Percentiles rank a stretch among this genome's conserved stretches.
phyloP scores from a whole-genome alignment of 1,284 basidiomycete species.

The Xerocomus amazonicus region DNA sequence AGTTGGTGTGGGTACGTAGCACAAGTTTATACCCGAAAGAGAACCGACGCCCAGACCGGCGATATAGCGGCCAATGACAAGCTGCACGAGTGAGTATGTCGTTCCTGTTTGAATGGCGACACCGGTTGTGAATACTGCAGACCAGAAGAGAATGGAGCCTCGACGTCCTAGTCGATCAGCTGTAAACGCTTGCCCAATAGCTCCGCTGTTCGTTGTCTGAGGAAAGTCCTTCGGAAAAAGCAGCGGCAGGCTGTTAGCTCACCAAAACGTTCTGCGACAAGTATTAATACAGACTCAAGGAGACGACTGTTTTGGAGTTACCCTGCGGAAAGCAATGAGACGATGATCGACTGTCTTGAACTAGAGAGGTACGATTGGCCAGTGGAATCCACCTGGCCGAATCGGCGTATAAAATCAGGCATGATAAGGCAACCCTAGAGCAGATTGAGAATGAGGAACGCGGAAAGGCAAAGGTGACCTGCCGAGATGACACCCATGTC shows the following conservation, averaged over 20 bases:
- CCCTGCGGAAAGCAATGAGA: conserved; percentile 76
- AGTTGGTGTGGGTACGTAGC: not conserved
- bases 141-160: conserved; percentile 74
- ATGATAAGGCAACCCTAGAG: conserved; percentile 76
- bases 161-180: conserved; percentile 70
- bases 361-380: conserved; percentile 55
- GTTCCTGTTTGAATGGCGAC: conserved; percentile 71
- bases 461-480: conserved; percentile 5
- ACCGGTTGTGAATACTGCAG: conserved; percentile 69
- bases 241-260: conserved; percentile 13
- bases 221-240: not conserved
- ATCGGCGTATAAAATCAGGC: conserved; percentile 70
- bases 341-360: conserved; percentile 71
- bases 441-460: not conserved
- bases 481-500: conserved; percentile 70
- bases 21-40: conserved; percentile 49
- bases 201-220: conserved; percentile 45
- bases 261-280: conserved; percentile 55
- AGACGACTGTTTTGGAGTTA: conserved; percentile 27
- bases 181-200: conserved; percentile 71
- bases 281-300: not conserved
- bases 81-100: conserved; percentile 55
- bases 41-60: conserved; percentile 78
- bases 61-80: conserved; percentile 67
- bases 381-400: conserved; percentile 52